Evolutionary conservation across 257 asterid genomes (phyloP), one percentile per base, ranked within the genome.

Genomic region (Echium plantagineum): DNA sequence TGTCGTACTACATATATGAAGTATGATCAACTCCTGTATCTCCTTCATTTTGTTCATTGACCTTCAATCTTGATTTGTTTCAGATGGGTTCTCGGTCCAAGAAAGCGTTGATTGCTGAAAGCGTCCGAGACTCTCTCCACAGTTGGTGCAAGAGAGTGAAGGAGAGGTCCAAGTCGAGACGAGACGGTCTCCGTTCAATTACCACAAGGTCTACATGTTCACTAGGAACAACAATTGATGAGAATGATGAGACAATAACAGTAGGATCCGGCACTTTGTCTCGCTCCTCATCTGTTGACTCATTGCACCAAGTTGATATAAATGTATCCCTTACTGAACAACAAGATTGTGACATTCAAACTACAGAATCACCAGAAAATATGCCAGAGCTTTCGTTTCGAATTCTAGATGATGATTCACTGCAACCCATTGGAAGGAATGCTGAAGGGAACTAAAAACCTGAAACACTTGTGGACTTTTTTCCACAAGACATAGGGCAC

Each of bases 131-230:
- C 1, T 90, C 97, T 0, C 71, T 90, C n/a, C 95, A 90, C 63
- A 84, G 89, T 70, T 90, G 96, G 97, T 87, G 96, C 30, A 90
- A 83, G 82, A 81, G 97, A 65, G 97, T 82, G 62, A 86, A 83
- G 73, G 81, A 69, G 32, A 79, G 82, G 69, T 83, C 94, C 15
- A 90, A 69, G 69, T 83, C 94, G 9, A 90, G 69, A 71, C 67
- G 70, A 1, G 72, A 73, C 19, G 65, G 84, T 1, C 24, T 72
- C 20, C 85, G 74, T 49, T 86, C 95, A 0, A 59, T 89, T 48
- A 63, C 97, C 7, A 87, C 96, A 10, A 77, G 97, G 70, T 86
- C 95, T 2, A 74, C 83, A 1, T 84, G 95, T 52, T 84, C 95
- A 6, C 72, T 81, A 0, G 87, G 77, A 32, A 74, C 83, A 0